phyloP scores from a whole-genome alignment of 1,139 yeast genomes.

The Candida frijolesensis region DNA sequence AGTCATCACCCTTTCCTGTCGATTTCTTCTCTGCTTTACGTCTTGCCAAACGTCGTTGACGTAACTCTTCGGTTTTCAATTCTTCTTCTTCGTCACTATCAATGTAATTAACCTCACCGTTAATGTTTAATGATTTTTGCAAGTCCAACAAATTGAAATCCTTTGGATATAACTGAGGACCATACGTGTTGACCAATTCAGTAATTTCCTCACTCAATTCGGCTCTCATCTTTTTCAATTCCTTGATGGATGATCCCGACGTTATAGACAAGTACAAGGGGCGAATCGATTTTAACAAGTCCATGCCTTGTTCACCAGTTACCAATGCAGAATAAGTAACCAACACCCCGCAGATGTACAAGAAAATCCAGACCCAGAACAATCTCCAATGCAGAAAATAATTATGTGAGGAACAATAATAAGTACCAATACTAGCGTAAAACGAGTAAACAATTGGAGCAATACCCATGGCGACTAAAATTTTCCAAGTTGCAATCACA shows the following conservation, averaged over 20 bases:
- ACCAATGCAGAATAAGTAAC: slow-evolving; percentile 86
- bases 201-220: slow-evolving; percentile 48
- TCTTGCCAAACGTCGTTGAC: slow-evolving; percentile 43
- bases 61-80: slow-evolving; percentile 52
- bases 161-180: slow-evolving; percentile 47
- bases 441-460: slow-evolving; percentile 84
- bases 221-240: slow-evolving; percentile 44
- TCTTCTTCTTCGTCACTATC: slow-evolving; percentile 61
- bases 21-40: slow-evolving; percentile 25
- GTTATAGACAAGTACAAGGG: slow-evolving; percentile 74
- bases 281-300: slow-evolving; percentile 76
- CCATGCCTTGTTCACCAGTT: slow-evolving; percentile 93
- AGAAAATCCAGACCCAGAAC: slow-evolving; percentile 44
- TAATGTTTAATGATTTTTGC: slow-evolving; percentile 32
- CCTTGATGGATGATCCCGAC: slow-evolving; percentile 60
- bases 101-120: slow-evolving; percentile 27
- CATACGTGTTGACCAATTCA: slow-evolving; percentile 45
- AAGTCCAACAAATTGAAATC: slow-evolving; percentile 48
- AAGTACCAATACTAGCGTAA: slow-evolving; percentile 72
- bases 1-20: slow-evolving; percentile 8
- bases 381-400: slow-evolving; percentile 22
- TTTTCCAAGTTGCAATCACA: slow-evolving; percentile 95
- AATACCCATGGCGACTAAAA: slow-evolving; percentile 82
- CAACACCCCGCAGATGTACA: slow-evolving; percentile 60
- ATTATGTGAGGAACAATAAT: slow-evolving; percentile 37